phyloP scores from a whole-genome alignment of 179 eudicot species.

The Beta macrorhiza region DNA sequence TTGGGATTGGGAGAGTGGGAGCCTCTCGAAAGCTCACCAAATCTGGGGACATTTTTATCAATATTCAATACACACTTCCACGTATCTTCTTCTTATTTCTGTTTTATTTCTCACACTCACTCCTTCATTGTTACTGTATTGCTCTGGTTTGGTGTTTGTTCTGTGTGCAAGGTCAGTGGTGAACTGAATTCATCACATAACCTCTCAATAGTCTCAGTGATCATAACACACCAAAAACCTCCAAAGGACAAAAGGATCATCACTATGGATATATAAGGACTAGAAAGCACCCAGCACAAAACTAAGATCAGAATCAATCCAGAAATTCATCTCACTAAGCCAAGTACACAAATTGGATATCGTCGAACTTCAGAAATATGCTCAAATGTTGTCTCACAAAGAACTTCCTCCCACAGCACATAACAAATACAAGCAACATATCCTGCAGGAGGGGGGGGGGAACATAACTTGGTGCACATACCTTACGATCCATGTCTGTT shows the following conservation, averaged over 20 bases:
- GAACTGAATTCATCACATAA: no score
- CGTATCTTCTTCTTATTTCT: no score
- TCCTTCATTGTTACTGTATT: no score
- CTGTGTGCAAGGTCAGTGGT: no score
- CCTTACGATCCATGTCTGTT: slow-evolving; percentile 46
- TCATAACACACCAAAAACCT: slow-evolving; percentile 6
- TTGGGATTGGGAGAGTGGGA: no score
- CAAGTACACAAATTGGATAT: not conserved
- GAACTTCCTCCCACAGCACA: not conserved
- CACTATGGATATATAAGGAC: not conserved
- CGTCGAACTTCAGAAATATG: not conserved
- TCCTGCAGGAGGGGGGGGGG: slow-evolving; percentile 5
- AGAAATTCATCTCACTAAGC: not conserved
- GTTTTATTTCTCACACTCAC: no score
- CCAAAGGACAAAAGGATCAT: slow-evolving; percentile 14
- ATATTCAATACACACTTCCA: no score
- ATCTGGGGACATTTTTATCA: no score
- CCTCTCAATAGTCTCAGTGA: not conserved
- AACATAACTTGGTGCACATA: slow-evolving; percentile 28
- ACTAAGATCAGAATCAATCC: not conserved
- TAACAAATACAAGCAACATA: slow-evolving; percentile 21
- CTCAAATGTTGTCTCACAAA: not conserved
- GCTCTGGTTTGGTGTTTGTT: no score
- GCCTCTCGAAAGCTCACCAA: no score
- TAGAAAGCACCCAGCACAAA: not conserved